Base-by-base conservation (phyloP, 495 filamentous ascomycete genomes). In the Cercophora newfieldiana region DNA sequence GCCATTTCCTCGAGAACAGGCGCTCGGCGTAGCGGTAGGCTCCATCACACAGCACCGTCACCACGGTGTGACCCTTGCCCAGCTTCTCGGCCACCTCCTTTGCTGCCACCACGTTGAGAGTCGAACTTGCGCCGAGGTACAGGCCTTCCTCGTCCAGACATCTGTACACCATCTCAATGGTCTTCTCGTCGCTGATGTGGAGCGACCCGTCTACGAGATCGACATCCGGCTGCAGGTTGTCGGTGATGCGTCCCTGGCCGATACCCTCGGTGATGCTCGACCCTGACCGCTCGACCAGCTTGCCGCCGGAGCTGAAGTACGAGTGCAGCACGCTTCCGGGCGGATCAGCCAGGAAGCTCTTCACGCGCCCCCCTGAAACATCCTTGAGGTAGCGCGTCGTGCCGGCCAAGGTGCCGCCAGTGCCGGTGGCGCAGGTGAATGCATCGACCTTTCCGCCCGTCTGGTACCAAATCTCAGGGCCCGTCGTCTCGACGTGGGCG, bases 381-480 rank as follows among this genome's bases (percentile, higher is more conserved):
- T 89, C 87, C 83, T 99, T 99, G 33, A 99, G 81, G 74, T 93
- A 97, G 58, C 93, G 81, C 63, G 95, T 97, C 12, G 89, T 86
- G 51, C 95, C 95, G 10, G 95, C 95, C 44, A 99, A 79, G 6
- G 95, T 98, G 30, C 95, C 95, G 8, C 84, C 95, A 0, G 95
- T 99, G 48, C 95, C 95, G 2, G 96, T 97, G 3, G 93, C 89
- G 75, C 95, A 97, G 16, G 92, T 97, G 73, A 99, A 99, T 1
- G 92, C 95, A 78, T 98, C 93, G 49, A 99, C 74, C 63, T 89
- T 89, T 22, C 96, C 94, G 0, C 76, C 79, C 0, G 94, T 97
- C 82, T 99, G 95, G n/a, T 87, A 76, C 95, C 95, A 99, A 74
- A 99, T 93, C 77, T 99, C 95, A 1, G 95, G 95, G 0, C 95